Conservation (phyloP, 208 protist species). For the Trypanosoma platydactyli region DNA sequence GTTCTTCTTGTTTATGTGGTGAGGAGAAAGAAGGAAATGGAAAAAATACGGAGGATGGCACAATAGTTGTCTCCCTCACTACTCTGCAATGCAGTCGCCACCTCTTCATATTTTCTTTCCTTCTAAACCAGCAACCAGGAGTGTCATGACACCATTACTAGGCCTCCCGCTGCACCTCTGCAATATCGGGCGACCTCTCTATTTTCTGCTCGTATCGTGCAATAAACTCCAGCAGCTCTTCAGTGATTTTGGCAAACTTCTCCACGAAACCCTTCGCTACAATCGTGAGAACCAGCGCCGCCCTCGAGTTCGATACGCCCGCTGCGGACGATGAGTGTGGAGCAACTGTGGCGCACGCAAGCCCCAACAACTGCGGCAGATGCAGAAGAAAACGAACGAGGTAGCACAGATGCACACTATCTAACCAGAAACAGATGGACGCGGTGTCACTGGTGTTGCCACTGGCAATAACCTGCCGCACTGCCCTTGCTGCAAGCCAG, state of each 20-base stretch:
- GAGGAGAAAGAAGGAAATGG: no score
- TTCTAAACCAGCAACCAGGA: not conserved
- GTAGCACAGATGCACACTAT: constrained; percentile 62
- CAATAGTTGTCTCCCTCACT: no score
- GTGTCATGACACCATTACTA: not conserved
- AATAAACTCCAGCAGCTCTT: constrained; percentile 73
- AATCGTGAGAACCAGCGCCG: constrained; percentile 27
- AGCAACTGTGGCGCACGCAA: constrained; percentile 50
- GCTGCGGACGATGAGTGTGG: not conserved
- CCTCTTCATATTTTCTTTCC: no score
- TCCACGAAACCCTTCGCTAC: constrained; percentile 55
- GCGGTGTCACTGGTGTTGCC: not conserved
- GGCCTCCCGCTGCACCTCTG: not conserved
- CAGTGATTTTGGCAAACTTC: constrained; percentile 58
- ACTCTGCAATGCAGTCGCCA: no score
- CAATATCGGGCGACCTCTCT: not conserved
- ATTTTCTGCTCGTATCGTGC: constrained; percentile 47
- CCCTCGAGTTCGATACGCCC: not conserved
- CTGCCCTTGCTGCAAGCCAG: constrained; percentile 35
- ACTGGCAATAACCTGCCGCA: not conserved
- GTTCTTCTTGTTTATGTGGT: not conserved
- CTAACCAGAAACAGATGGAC: constrained; percentile 18
- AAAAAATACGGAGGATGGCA: no score
- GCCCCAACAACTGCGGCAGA: constrained; percentile 73
- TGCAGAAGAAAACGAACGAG: constrained; percentile 83